Conservation (phyloP, 108 stramenopile genomes). For the Mediolabrus comicus region DNA sequence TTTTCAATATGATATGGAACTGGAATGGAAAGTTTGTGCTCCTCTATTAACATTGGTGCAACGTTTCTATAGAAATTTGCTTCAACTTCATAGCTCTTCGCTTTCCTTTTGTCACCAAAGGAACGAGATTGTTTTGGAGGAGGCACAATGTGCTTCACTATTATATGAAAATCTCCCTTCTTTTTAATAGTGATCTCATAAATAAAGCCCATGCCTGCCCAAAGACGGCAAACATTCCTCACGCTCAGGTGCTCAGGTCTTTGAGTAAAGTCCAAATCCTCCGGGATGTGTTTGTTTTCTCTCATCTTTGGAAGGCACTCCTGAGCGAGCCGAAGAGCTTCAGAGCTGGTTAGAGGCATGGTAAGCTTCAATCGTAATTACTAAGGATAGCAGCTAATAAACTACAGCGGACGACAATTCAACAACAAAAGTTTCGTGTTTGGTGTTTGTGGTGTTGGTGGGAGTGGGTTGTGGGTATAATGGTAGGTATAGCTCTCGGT, state of each 20-base stretch:
- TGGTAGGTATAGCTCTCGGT: no score
- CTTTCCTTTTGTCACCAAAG: constrained; percentile 71
- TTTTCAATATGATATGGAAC: constrained; percentile 51
- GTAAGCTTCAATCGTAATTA: background rate
- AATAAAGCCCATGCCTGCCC: constrained; percentile 79
- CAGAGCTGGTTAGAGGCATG: background rate
- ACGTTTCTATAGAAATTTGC: constrained; percentile 63
- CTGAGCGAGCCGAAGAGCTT: constrained; percentile 1
- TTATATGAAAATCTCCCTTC: constrained; percentile 6
- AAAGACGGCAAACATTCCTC: constrained; percentile 26
- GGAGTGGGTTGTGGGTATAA: no score
- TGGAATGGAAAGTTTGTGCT: constrained; percentile 25
- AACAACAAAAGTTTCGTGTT: no score
- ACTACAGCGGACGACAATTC: no score
- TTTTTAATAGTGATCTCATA: constrained; percentile 39
- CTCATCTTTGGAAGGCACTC: background rate
- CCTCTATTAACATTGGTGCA: constrained; percentile 21
- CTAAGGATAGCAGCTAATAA: no score
- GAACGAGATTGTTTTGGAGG: constrained; percentile 21
- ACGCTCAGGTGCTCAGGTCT: background rate
- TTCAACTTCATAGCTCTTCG: constrained; percentile 61
- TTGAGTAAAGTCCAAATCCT: background rate
- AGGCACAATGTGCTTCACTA: constrained; percentile 58
- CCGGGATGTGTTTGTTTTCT: background rate
- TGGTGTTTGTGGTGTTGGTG: no score